Evolutionary conservation across 805 yeast species (phyloP), one percentile per base, ranked within the genome.

Genomic region (Spencermartinsiella europaea): DNA sequence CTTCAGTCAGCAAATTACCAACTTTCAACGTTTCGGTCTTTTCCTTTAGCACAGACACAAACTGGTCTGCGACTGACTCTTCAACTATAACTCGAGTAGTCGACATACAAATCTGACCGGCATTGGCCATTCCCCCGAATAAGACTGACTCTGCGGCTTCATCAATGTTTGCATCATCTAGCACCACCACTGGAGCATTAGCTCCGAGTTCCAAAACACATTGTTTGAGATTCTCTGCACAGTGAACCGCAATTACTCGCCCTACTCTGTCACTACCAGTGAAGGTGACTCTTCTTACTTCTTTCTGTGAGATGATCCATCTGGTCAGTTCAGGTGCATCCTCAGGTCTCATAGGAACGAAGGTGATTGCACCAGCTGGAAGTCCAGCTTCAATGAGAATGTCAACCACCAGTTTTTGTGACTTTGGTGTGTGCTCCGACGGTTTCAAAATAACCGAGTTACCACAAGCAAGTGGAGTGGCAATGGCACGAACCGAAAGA

Each of bases 251-350:
- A 59, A 85, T 81, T 57, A 69, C 72, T 62, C 81, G 77, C 62
- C 95, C 95, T 55, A 85, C 80, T 36, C 80, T 81, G 42, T 91
- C 83, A 16, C 95, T 85, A 64, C 95, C 95, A 49, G 95, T 85
- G 69, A 85, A 85, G 15, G 91, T 88, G 61, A 86, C 72, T 38
- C 40, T 38, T 38, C 40, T 16, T 7, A 38, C 40, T 38, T 38
- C 40, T 21, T 38, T 38, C n/a, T 17, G 27, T 8, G 5, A 5
- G n/a, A 38, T 38, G n/a, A 38, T 16, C 40, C 40, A 38, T 20
- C 20, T 28, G 33, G 33, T 28, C 14, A 28, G 33, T 10, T 10
- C 33, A 28, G 33, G 33, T 14, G 33, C 33, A 28, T 28, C 33
- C 14, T 28, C 14, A 28, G 33, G 33, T 10, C 10, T 10, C 33